phyloP scores from a whole-genome alignment of 306 rosid species.

The Medicago lupulina region DNA sequence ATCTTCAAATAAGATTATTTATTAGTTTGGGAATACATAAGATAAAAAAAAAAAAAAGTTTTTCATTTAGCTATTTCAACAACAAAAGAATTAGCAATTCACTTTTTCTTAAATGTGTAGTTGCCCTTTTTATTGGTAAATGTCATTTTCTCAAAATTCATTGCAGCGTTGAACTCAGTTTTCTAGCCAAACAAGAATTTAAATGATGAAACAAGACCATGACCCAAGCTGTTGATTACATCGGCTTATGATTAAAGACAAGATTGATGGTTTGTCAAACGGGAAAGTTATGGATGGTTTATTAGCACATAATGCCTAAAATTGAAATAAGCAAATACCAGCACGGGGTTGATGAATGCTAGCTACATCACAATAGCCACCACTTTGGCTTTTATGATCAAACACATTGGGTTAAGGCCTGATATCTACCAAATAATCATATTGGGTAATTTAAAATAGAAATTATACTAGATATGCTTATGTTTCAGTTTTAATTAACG shows the following conservation, averaged over 20 bases:
- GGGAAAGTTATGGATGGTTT: slow-evolving; percentile 58
- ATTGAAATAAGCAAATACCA: slow-evolving; percentile 60
- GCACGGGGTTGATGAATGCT: slow-evolving; percentile 69
- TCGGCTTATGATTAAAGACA: slow-evolving; percentile 52
- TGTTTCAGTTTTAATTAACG: no score
- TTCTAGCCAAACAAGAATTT: slow-evolving; percentile 6
- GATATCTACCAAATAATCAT: slow-evolving; percentile 61
- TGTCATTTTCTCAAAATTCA: background rate
- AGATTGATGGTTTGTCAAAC: slow-evolving; percentile 56
- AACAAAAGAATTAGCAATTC: background rate
- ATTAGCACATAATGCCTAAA: slow-evolving; percentile 64
- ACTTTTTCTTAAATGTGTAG: background rate
- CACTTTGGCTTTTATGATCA: slow-evolving; percentile 75
- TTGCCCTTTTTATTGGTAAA: background rate
- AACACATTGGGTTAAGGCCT: slow-evolving; percentile 61
- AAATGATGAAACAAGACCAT: background rate
- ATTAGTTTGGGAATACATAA: no score
- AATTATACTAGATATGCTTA: background rate
- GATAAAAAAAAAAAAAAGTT: no score
- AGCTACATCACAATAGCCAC: slow-evolving; percentile 57
- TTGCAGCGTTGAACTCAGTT: background rate
- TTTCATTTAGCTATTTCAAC: no score
- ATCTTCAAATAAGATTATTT: no score
- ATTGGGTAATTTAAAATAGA: slow-evolving; percentile 46
- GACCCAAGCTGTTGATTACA: no score